Evolutionary conservation across 2,329 filamentous ascomycete species (phyloP).

Genomic region (Xenoacremonium recifei): DNA sequence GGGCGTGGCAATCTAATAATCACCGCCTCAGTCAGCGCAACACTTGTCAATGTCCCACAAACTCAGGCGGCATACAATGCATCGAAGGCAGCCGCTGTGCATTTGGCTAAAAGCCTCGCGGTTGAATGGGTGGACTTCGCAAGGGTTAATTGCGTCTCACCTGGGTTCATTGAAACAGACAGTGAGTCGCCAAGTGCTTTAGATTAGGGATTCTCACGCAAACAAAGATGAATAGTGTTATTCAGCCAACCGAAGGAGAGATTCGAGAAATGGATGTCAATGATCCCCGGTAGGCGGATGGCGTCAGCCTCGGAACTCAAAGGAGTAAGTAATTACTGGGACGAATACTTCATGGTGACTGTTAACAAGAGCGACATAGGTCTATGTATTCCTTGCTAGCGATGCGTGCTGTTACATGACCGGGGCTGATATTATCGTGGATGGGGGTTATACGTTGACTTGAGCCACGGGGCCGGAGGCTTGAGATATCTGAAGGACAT

Average conservation of each 20-base stretch:
- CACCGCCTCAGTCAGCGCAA: constrained; percentile 20
- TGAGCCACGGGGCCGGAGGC: too few relatives aligned
- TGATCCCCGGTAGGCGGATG: constrained; percentile 5
- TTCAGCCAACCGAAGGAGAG: constrained; percentile 5
- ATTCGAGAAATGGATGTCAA: constrained; percentile 5
- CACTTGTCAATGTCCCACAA: constrained; percentile 23
- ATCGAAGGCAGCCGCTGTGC: constrained; percentile 39
- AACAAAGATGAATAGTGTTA: not conserved
- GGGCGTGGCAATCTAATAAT: constrained; percentile 26
- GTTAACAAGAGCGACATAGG: too few relatives aligned
- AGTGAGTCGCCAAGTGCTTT: not conserved
- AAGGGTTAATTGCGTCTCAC: constrained; percentile 66
- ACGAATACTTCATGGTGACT: too few relatives aligned
- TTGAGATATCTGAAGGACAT: too few relatives aligned
- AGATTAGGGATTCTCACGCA: not conserved
- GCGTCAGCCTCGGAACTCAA: constrained; percentile 4
- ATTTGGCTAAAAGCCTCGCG: constrained; percentile 58
- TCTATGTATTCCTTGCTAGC: constrained; percentile 36
- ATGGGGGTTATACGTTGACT: constrained; percentile 21
- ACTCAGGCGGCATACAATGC: constrained; percentile 40
- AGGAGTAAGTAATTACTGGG: constrained; percentile 1
- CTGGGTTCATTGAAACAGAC: constrained; percentile 39
- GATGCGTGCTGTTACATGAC: constrained; percentile 39
- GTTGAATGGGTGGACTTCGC: constrained; percentile 74
- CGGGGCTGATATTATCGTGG: constrained; percentile 24